Conservation (phyloP, 2,329 filamentous ascomycete species). For the Exophiala sideris region DNA sequence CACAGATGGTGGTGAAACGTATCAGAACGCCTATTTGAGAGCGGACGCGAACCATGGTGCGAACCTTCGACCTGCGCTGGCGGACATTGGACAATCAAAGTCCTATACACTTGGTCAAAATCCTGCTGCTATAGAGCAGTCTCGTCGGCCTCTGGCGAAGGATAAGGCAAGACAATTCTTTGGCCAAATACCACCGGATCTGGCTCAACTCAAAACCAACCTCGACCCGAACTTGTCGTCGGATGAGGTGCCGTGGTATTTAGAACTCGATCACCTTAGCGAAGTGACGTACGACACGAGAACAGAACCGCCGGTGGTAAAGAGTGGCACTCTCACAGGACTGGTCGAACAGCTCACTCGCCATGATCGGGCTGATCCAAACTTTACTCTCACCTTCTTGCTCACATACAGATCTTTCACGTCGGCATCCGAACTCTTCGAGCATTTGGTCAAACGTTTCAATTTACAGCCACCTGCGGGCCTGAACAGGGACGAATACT, state of each 20-base stretch:
- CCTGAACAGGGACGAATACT: slow-evolving; percentile 70
- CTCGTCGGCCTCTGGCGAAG: slow-evolving; percentile 39
- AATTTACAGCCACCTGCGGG: slow-evolving; percentile 87
- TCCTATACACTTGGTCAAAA: slow-evolving; percentile 40
- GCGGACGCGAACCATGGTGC: slow-evolving; percentile 32
- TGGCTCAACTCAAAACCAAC: slow-evolving; percentile 20
- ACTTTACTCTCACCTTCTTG: slow-evolving; percentile 96
- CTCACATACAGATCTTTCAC: slow-evolving; percentile 97
- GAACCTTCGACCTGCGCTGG: slow-evolving; percentile 37
- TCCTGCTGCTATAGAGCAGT: slow-evolving; percentile 31
- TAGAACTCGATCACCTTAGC: slow-evolving; percentile 80
- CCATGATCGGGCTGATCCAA: slow-evolving; percentile 91
- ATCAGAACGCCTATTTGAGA: slow-evolving; percentile 58
- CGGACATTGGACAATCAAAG: slow-evolving; percentile 44
- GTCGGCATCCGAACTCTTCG: slow-evolving; percentile 82
- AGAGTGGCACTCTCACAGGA: slow-evolving; percentile 82
- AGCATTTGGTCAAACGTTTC: slow-evolving; percentile 87
- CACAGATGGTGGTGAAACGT: slow-evolving; percentile 37
- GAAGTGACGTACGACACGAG: slow-evolving; percentile 91
- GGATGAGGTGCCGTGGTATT: slow-evolving; percentile 78
- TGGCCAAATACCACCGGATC: slow-evolving; percentile 43
- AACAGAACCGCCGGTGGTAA: slow-evolving; percentile 68
- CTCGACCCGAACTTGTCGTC: slow-evolving; percentile 40
- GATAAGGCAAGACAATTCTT: slow-evolving; percentile 49
- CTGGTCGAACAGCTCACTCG: slow-evolving; percentile 93